These are phyloP conservation scores for Polytolypa hystricis DNA, from an alignment of 2,329 filamentous ascomycete genomes.

Conservation along the genomic window DNA sequence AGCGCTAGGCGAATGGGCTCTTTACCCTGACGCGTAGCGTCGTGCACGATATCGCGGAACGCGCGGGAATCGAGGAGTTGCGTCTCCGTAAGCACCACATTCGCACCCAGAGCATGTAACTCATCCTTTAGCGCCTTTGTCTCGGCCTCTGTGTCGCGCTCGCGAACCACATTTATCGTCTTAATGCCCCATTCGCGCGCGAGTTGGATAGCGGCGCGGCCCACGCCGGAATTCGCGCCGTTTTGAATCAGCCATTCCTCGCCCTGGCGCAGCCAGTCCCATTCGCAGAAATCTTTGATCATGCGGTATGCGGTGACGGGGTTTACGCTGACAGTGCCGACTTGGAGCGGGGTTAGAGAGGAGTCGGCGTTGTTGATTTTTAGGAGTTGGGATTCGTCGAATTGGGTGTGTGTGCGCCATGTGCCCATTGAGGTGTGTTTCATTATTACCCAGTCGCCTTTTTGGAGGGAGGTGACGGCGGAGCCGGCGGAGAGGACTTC, in stretches of 20 bases:
- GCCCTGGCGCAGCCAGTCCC: slow-evolving; percentile 41
- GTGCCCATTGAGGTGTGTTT: slow-evolving; percentile 75
- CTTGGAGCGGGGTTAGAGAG: slow-evolving; percentile 63
- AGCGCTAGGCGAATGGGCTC: slow-evolving; percentile 66
- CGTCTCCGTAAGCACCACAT: slow-evolving; percentile 51
- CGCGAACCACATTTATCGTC: slow-evolving; percentile 80
- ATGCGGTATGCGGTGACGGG: slow-evolving; percentile 92
- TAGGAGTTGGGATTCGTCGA: slow-evolving; percentile 50
- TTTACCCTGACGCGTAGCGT: slow-evolving; percentile 61
- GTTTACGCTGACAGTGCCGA: slow-evolving; percentile 82
- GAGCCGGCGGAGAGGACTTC: slow-evolving; percentile 67
- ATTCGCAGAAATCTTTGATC: slow-evolving; percentile 62
- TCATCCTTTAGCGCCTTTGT: slow-evolving; percentile 55
- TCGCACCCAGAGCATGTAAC: slow-evolving; percentile 50
- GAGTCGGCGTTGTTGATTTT: slow-evolving; percentile 59
- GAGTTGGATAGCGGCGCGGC: slow-evolving; percentile 81
- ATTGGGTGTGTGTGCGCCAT: slow-evolving; percentile 83
- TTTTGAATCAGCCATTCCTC: slow-evolving; percentile 97
- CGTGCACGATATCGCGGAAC: slow-evolving; percentile 43
- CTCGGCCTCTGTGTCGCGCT: slow-evolving; percentile 52
- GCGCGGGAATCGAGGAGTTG: slow-evolving; percentile 37
- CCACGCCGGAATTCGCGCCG: slow-evolving; percentile 88
- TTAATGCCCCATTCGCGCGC: slow-evolving; percentile 75
- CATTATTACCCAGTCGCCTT: slow-evolving; percentile 92
- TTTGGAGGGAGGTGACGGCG: slow-evolving; percentile 48